Evolutionary conservation across 257 asterid genomes (phyloP).

Genomic region (Apocynum venetum): DNA sequence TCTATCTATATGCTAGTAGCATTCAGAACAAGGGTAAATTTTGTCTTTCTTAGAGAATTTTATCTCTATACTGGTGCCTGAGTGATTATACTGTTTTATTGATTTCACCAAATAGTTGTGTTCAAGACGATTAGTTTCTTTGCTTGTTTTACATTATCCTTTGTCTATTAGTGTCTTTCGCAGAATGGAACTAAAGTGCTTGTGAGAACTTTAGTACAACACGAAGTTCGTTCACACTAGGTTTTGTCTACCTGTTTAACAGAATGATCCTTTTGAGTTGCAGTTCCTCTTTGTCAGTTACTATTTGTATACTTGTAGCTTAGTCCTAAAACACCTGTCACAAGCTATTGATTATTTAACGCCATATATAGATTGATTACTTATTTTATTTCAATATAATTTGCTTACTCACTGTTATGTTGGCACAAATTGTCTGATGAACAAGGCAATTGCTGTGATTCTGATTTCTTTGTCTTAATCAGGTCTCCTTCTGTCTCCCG

Average conservation of each 20-base stretch:
- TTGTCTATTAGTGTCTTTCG: neutral
- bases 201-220: neutral
- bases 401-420: neutral
- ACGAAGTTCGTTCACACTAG: neutral
- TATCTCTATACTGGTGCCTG: neutral
- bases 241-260: neutral
- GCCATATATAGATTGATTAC: neutral
- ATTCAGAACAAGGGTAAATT: neutral
- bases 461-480: conserved; percentile 7
- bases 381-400: no score
- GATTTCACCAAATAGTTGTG: neutral
- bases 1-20: neutral
- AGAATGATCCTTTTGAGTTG: neutral
- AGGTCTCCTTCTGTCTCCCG: conserved; percentile 40
- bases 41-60: neutral
- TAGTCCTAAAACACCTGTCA: neutral
- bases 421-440: neutral
- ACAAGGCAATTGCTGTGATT: neutral
- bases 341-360: neutral
- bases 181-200: neutral
- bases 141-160: neutral
- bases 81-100: neutral
- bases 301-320: neutral
- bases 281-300: neutral
- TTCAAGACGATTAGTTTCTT: neutral